phyloP scores from a whole-genome alignment of 2,329 filamentous ascomycete species.

The Teratosphaeria pseudoeucalypti region DNA sequence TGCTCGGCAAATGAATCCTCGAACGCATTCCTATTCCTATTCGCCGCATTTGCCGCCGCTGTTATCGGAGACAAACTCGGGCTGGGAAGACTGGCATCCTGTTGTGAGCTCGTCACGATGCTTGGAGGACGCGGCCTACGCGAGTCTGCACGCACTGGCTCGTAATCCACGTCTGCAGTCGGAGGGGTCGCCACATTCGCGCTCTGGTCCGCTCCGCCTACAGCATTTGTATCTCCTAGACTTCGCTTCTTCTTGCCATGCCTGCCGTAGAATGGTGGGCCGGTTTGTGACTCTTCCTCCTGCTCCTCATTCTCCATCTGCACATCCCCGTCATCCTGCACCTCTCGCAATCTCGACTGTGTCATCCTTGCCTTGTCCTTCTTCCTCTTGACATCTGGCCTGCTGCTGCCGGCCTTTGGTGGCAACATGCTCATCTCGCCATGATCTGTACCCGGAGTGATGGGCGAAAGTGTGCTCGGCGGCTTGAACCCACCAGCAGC shows the following conservation, averaged over 20 bases:
- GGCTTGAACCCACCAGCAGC: slow-evolving; percentile 8
- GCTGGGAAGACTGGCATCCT: slow-evolving; percentile 88
- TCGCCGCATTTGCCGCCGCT: slow-evolving; percentile 54
- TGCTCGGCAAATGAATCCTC: slow-evolving; percentile 23
- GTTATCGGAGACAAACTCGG: slow-evolving; percentile 86
- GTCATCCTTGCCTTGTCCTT: slow-evolving; percentile 11
- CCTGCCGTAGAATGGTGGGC: slow-evolving; percentile 15
- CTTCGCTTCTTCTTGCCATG: slow-evolving; percentile 10
- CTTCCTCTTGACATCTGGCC: slow-evolving; percentile 7
- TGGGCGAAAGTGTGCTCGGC: slow-evolving; percentile 15
- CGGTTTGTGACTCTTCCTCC: slow-evolving; percentile 20
- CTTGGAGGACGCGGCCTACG: slow-evolving; percentile 30
- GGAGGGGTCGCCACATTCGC: slow-evolving; percentile 56
- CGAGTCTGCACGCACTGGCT: slow-evolving; percentile 34
- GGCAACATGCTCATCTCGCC: slow-evolving; percentile 5
- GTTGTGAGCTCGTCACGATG: slow-evolving; percentile 61
- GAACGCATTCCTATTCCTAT: slow-evolving; percentile 21
- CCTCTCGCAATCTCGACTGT: slow-evolving; percentile 18
- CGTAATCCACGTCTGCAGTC: slow-evolving; percentile 61
- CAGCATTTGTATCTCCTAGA: slow-evolving; percentile 6
- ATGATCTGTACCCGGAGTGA: slow-evolving; percentile 26
- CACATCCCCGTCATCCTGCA: slow-evolving; percentile 14
- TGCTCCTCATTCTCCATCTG: slow-evolving; percentile 18
- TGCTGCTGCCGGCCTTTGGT: slow-evolving; percentile 10
- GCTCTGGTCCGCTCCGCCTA: slow-evolving; percentile 7